A percentile compares a stretch with the other conserved stretches of the same genome.
Evolutionary conservation across 2,329 filamentous ascomycete species (phyloP).

Genomic region (Blumeria hordei): DNA sequence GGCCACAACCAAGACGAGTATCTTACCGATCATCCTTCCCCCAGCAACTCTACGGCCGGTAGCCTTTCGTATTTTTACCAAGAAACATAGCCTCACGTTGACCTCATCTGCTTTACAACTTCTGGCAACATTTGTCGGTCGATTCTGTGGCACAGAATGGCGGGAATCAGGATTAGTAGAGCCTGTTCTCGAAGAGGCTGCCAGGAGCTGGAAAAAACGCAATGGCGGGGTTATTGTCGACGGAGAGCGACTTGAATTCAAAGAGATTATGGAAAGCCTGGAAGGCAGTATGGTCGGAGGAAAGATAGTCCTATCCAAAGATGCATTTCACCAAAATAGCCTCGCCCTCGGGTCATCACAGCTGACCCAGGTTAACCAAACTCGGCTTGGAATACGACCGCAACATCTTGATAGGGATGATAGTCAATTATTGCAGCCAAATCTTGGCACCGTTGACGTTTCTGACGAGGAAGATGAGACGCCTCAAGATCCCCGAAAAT

Average conservation of each 20-base stretch:
- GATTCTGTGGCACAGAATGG: constrained; percentile 90
- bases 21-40: constrained; percentile 74
- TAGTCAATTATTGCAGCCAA: constrained; percentile 42
- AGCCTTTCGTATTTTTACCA: constrained; percentile 88
- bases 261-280: constrained; percentile 58
- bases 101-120: constrained; percentile 68
- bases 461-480: constrained; percentile 28
- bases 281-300: constrained; percentile 84
- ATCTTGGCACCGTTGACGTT: constrained; percentile 27
- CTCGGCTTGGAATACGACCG: constrained; percentile 29
- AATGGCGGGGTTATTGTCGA: constrained; percentile 83
- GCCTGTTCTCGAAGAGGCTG: constrained; percentile 73
- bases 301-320: constrained; percentile 30
- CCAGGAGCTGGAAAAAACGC: constrained; percentile 73
- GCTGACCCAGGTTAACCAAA: constrained; percentile 27
- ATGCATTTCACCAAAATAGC: constrained; percentile 37
- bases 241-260: constrained; percentile 50
- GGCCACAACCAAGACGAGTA: constrained; percentile 16
- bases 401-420: constrained; percentile 23
- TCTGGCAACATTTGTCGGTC: constrained; percentile 71
- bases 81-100: constrained; percentile 87
- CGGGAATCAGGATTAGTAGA: constrained; percentile 85
- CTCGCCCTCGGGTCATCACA: constrained; percentile 32
- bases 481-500: constrained; percentile 46
- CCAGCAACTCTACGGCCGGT: constrained; percentile 68